phyloP scores from a whole-genome alignment of 441 rosid species.

The Brassica balearica region DNA sequence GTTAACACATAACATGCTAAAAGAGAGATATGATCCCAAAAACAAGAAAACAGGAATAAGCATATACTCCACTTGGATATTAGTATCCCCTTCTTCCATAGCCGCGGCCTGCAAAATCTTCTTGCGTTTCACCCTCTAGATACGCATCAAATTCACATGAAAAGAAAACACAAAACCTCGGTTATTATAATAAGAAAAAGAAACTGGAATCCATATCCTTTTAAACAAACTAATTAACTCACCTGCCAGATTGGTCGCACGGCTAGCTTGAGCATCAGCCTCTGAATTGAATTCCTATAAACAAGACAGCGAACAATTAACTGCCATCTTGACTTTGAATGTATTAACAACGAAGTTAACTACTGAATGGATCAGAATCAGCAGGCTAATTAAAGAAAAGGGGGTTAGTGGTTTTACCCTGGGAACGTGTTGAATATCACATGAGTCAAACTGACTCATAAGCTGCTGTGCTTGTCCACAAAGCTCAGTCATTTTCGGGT shows the following conservation, averaged over 20 bases:
- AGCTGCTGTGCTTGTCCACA: slow-evolving; percentile 51
- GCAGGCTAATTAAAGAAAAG: slow-evolving; percentile 13
- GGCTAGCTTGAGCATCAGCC: slow-evolving; percentile 85
- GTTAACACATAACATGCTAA: slow-evolving; percentile 24
- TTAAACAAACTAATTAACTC: slow-evolving; percentile 32
- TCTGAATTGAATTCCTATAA: slow-evolving; percentile 72
- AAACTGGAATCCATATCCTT: background rate
- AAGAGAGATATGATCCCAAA: slow-evolving; percentile 17
- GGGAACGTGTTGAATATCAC: background rate
- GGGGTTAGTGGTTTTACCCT: background rate
- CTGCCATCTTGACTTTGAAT: too few relatives aligned
- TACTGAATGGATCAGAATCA: background rate
- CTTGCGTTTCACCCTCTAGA: slow-evolving; percentile 67
- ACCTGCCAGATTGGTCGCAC: slow-evolving; percentile 65
- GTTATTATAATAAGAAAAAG: background rate
- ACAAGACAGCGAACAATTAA: slow-evolving; percentile 14
- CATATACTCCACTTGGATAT: background rate
- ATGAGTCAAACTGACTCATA: background rate
- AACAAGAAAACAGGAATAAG: slow-evolving; percentile 10
- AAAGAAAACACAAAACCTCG: background rate
- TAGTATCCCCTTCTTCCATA: slow-evolving; percentile 12
- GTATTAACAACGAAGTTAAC: too few relatives aligned
- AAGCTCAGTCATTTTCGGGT: slow-evolving; percentile 59
- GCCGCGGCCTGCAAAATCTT: slow-evolving; percentile 43
- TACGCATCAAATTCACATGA: slow-evolving; percentile 3